Evolutionary conservation across 768 basidiomycete genomes (phyloP).

Genomic region (Calocybe cyanea): DNA sequence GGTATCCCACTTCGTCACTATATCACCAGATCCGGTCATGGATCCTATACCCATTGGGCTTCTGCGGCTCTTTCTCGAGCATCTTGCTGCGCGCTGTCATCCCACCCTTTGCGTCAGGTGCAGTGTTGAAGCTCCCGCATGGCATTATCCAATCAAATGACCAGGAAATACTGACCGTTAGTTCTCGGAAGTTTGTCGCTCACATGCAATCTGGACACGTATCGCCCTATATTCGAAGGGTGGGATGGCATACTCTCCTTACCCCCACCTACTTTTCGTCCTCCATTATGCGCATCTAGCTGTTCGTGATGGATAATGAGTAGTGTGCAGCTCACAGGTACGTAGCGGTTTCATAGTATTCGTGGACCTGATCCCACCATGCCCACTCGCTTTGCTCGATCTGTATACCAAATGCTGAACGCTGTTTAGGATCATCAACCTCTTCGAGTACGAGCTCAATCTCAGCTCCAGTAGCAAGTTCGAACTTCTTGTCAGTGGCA

Average conservation of each 20-base stretch:
- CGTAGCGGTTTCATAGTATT: background rate
- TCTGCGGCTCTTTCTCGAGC: slow-evolving; percentile 3
- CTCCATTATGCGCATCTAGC: background rate
- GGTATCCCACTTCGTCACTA: slow-evolving; percentile 2
- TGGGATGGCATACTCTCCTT: background rate
- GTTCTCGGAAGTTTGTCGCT: slow-evolving; percentile 27
- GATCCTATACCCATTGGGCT: slow-evolving; percentile 7
- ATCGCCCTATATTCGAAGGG: slow-evolving; percentile 20
- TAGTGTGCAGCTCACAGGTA: slow-evolving; percentile 8
- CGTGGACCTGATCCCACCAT: too few relatives aligned
- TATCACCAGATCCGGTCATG: slow-evolving; percentile 15
- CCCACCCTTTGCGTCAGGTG: background rate
- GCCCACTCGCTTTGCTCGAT: background rate
- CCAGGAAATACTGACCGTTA: slow-evolving; percentile 19
- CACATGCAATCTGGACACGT: slow-evolving; percentile 32
- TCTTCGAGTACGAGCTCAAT: slow-evolving; percentile 1
- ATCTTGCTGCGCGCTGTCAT: background rate
- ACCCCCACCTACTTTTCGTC: background rate
- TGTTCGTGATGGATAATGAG: slow-evolving; percentile 8
- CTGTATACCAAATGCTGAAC: background rate
- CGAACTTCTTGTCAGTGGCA: background rate
- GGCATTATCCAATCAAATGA: slow-evolving; percentile 31
- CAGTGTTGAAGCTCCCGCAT: slow-evolving; percentile 17
- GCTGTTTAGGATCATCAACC: slow-evolving; percentile 1
- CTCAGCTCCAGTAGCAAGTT: background rate